These are phyloP conservation scores for Mariannaea sp. DNA, from an alignment of 2,329 filamentous ascomycete species.

Conservation along the genomic window DNA sequence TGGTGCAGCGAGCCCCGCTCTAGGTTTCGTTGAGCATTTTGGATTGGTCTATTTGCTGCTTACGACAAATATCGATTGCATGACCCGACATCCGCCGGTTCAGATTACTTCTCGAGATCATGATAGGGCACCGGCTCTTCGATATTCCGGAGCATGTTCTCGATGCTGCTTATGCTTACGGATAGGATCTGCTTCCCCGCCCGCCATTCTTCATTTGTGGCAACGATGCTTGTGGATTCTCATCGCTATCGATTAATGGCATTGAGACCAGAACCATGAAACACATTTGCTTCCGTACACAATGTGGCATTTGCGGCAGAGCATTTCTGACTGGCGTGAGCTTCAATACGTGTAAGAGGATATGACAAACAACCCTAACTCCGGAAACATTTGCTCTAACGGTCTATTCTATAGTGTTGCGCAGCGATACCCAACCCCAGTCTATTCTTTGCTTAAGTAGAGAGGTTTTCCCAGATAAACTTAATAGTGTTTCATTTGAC, in stretches of 20 bases:
- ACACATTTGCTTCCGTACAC: constrained; percentile 1
- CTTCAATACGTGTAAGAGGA: not conserved
- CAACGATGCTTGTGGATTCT: not conserved
- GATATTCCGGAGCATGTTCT: constrained; percentile 1
- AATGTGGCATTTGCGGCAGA: constrained; percentile 5
- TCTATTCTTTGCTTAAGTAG: not conserved
- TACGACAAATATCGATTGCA: too few species aligned
- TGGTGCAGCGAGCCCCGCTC: too few species aligned
- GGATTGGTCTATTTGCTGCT: too few species aligned
- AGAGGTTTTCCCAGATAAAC: not conserved
- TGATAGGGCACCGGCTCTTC: not conserved
- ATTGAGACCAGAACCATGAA: not conserved
- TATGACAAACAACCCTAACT: too few species aligned
- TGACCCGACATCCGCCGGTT: too few species aligned
- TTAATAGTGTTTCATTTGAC: not conserved
- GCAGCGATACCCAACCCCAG: not conserved
- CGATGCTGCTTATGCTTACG: not conserved
- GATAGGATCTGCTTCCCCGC: not conserved
- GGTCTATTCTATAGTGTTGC: not conserved
- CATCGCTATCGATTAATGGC: not conserved
- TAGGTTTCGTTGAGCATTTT: too few species aligned
- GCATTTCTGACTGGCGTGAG: not conserved
- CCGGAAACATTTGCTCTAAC: not conserved
- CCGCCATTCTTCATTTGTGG: not conserved
- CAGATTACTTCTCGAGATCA: too few species aligned